These are phyloP conservation scores for Solanum pimpinellifolium DNA, from an alignment of 257 asterid genomes.

Conservation along the genomic window DNA sequence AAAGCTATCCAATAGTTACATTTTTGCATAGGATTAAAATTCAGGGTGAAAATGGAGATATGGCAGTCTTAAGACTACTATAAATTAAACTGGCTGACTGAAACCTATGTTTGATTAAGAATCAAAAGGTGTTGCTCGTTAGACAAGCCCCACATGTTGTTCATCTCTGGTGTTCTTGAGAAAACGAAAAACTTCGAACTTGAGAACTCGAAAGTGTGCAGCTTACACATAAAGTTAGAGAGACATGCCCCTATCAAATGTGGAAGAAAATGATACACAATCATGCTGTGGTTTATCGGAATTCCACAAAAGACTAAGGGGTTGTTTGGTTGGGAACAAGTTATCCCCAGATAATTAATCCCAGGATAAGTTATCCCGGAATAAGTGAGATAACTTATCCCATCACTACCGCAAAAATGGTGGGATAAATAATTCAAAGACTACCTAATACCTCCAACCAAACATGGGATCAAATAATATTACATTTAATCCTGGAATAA, in stretches of 20 bases:
- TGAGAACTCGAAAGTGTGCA: background rate
- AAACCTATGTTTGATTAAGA: background rate
- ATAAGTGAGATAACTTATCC: too few relatives aligned
- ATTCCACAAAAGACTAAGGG: background rate
- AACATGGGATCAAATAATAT: background rate
- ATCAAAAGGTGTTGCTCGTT: background rate
- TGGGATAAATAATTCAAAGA: background rate
- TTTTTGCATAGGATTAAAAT: background rate
- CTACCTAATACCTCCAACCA: background rate
- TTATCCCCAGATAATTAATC: background rate
- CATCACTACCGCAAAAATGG: background rate
- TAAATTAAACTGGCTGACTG: background rate
- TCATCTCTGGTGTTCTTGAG: background rate
- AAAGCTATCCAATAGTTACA: background rate
- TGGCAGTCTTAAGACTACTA: background rate
- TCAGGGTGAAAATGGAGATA: background rate
- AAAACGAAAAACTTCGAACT: background rate
- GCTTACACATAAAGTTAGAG: background rate
- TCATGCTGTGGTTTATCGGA: background rate
- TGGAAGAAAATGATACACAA: background rate
- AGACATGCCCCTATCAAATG: background rate
- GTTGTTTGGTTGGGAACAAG: background rate
- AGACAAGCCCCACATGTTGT: background rate
- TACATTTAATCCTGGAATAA: background rate
- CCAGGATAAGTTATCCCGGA: too few relatives aligned